Percentiles rank a stretch among this genome's conserved stretches.
These are phyloP conservation scores for Thermomucor indicae-seudaticae DNA, from an alignment of 371 early-diverging fungal genomes.

Conservation along the genomic window DNA sequence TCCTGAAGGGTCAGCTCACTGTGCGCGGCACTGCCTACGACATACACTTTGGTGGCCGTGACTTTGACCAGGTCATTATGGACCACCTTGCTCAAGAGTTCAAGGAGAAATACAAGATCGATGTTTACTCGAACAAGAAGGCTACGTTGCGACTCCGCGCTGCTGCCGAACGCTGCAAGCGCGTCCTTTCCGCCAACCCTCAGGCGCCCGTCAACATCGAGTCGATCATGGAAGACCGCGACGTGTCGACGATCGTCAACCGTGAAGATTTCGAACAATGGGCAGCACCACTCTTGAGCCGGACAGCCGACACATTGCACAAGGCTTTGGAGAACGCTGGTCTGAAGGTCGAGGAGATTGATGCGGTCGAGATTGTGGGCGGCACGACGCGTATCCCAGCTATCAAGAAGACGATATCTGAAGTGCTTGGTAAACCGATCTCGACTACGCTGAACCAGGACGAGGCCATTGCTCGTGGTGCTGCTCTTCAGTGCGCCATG, in stretches of 20 bases:
- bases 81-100: constrained; percentile 84
- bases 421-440: constrained; percentile 82
- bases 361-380: constrained; percentile 91
- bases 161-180: constrained; percentile 94
- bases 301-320: constrained; percentile 69
- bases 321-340: constrained; percentile 81
- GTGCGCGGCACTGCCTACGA: constrained; percentile 91
- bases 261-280: constrained; percentile 85
- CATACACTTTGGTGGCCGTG: constrained; percentile 92
- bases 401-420: constrained; percentile 83
- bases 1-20: constrained; percentile 91
- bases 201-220: constrained; percentile 92
- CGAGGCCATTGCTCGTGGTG: constrained; percentile 95
- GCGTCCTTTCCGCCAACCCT: constrained; percentile 91
- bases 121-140: constrained; percentile 86
- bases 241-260: constrained; percentile 80
- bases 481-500: constrained; percentile 96
- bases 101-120: constrained; percentile 93
- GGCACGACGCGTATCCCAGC: constrained; percentile 94
- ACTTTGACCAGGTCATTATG: constrained; percentile 88
- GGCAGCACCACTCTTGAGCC: constrained; percentile 69
- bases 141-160: constrained; percentile 89
- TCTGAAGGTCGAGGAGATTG: constrained; percentile 75
- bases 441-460: constrained; percentile 96
- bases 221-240: constrained; percentile 91